These are phyloP conservation scores for Herpetospermum pedunculosum DNA, from an alignment of 306 rosid genomes.

Conservation along the genomic window DNA sequence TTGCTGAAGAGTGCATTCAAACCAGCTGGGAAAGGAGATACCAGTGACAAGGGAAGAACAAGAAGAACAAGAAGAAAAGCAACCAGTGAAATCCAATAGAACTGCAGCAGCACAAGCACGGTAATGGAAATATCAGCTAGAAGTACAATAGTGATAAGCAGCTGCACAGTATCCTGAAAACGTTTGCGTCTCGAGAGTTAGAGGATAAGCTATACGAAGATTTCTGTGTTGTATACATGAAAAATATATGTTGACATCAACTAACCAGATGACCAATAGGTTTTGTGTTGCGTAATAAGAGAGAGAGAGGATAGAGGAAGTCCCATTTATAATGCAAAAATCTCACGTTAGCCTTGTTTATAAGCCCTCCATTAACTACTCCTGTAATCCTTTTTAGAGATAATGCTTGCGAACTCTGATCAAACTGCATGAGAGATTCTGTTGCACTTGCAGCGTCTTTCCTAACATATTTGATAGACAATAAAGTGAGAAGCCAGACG, in stretches of 20 bases:
- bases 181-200: slow-evolving; percentile 19
- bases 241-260: slow-evolving; percentile 7
- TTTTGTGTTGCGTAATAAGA: slow-evolving; percentile 80
- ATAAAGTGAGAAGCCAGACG: slow-evolving; percentile 5
- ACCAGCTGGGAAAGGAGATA: slow-evolving; percentile 96
- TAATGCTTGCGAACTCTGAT: slow-evolving; percentile 69
- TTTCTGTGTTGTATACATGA: slow-evolving; percentile 3
- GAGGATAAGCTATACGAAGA: slow-evolving; percentile 12
- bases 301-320: slow-evolving; percentile 62
- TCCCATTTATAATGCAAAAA: slow-evolving; percentile 75
- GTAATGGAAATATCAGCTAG: slow-evolving; percentile 81
- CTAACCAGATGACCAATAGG: slow-evolving; percentile 92
- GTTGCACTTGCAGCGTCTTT: slow-evolving; percentile 28
- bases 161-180: slow-evolving; percentile 85
- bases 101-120: slow-evolving; percentile 84
- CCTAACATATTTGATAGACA: slow-evolving; percentile 29
- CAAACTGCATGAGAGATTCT: slow-evolving; percentile 44
- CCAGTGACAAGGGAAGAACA: slow-evolving; percentile 80
- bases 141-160: slow-evolving; percentile 66
- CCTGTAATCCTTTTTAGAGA: slow-evolving; percentile 78
- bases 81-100: slow-evolving; percentile 91
- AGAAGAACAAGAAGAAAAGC: slow-evolving; percentile 85
- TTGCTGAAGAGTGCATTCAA: slow-evolving; percentile 90
- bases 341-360: slow-evolving; percentile 59
- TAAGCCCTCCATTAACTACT: slow-evolving; percentile 85